Evolutionary conservation across 1,139 yeast species (phyloP).

Genomic region (Kodamaea sp.): DNA sequence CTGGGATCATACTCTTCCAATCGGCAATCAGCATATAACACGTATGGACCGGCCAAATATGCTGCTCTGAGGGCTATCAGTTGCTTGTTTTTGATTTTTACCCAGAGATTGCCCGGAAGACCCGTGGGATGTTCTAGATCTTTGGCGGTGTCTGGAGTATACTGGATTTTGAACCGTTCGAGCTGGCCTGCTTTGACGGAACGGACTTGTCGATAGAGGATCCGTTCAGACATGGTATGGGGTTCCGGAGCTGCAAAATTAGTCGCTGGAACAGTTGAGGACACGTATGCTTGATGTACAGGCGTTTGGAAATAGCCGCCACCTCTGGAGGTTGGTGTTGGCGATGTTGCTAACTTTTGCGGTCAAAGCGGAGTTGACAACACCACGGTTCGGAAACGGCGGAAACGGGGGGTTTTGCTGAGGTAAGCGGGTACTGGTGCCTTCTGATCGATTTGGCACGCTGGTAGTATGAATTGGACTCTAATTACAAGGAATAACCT

Average conservation of each 20-base stretch:
- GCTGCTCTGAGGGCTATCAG: slow-evolving; percentile 82
- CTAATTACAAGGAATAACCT: too few species aligned
- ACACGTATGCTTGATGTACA: too few species aligned
- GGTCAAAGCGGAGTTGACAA: too few species aligned
- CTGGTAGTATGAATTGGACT: too few species aligned
- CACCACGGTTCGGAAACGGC: too few species aligned
- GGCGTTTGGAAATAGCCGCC: too few species aligned
- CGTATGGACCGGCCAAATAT: slow-evolving; percentile 84
- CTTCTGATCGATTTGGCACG: too few species aligned
- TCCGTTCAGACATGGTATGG: slow-evolving; percentile 17
- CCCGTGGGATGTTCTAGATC: slow-evolving; percentile 1
- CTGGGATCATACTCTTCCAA: slow-evolving; percentile 63
- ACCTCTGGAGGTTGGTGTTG: too few species aligned
- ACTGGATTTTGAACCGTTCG: slow-evolving; percentile 36
- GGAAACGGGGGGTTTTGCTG: too few species aligned
- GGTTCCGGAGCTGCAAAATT: not conserved
- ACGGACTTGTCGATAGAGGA: slow-evolving; percentile 35
- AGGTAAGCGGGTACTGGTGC: too few species aligned
- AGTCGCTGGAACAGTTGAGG: too few species aligned
- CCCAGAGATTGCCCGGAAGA: slow-evolving; percentile 43
- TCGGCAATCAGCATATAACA: slow-evolving; percentile 81
- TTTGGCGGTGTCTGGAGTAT: slow-evolving; percentile 27
- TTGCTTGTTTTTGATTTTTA: slow-evolving; percentile 74
- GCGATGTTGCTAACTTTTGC: too few species aligned
- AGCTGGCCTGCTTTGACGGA: slow-evolving; percentile 42